A percentile compares a stretch with the other conserved stretches of the same genome.
phyloP scores from a whole-genome alignment of 345 rosid genomes.

The Citrus sp. region DNA sequence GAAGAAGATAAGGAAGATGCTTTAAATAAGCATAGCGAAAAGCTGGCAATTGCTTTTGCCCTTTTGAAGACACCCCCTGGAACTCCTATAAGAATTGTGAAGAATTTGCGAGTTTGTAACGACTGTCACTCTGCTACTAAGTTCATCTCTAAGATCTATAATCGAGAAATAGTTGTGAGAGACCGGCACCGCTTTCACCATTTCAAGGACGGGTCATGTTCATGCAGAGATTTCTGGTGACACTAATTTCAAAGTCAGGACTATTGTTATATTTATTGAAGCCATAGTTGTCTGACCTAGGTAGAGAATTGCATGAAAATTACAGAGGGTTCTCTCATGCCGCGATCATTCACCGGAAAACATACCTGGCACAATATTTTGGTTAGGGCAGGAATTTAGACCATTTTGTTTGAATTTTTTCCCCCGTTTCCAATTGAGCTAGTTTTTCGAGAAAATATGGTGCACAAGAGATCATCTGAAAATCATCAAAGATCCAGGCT shows the following conservation, averaged over 20 bases:
- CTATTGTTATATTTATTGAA: background rate
- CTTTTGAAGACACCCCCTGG: conserved; percentile 44
- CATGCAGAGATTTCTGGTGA: conserved; percentile 57
- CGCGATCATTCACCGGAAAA: background rate
- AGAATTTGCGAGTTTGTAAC: conserved; percentile 50
- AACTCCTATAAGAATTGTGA: conserved; percentile 48
- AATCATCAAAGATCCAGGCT: background rate
- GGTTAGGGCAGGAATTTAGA: background rate
- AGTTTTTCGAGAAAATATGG: background rate
- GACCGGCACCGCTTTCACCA: conserved; percentile 51
- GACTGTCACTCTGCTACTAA: conserved; percentile 62
- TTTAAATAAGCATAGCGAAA: conserved; percentile 55
- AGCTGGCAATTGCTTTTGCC: conserved; percentile 58
- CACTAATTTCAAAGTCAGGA: background rate
- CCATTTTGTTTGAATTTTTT: background rate
- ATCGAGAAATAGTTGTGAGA: conserved; percentile 46
- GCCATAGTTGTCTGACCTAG: conserved; percentile 1
- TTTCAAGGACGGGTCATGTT: conserved; percentile 57
- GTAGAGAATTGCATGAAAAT: background rate
- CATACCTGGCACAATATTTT: background rate
- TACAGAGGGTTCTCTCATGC: background rate
- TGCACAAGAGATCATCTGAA: background rate
- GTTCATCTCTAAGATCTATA: conserved; percentile 37
- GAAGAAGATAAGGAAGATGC: conserved; percentile 60
- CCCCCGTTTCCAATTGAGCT: background rate